Evolutionary conservation across 805 yeast genomes (phyloP), one percentile per base, ranked within the genome.

Genomic region (Lipomyces yamanashiensis): DNA sequence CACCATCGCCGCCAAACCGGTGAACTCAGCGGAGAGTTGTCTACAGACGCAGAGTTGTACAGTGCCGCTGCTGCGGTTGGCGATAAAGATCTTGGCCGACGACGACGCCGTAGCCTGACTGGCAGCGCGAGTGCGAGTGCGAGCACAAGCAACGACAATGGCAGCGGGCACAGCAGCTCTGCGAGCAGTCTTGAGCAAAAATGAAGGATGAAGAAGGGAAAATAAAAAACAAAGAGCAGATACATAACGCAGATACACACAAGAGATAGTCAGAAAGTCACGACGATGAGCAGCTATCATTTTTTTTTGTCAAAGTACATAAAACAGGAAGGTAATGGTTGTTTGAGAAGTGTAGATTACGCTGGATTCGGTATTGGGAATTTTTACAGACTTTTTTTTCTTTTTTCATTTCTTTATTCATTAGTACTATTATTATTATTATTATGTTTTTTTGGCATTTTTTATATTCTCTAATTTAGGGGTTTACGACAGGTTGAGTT

Each of bases 71-170:
- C 59, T 2, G 53, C 62, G 15, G 58, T 37, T 28, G 49, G 28
- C 15, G 52, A 33, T n/a, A 54, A 50, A n/a, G 59, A 37, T 34
- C 34, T 41, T 39, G 60, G 59, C 34, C 55, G 15, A 15, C 39
- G 53, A 28, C 52, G 58, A 21, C 55, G 61, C 13, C 62, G 63
- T 9, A 64, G 66, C 36, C 23, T 61, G 36, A 64, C 66, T 19
- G 68, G 66, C 23, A 59, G 64, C 40, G 67, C 67, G 7, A 61
- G 66, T 21, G 68, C 68, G 28, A 60, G 64, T 19, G 67, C 67
- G 48, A 64, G 66, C 52, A 62, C 65, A 12, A 61, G 58, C 56
- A 57, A 57, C 36, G 67, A 36, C 48, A 58, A 64, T 36, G 66
- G 65, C 21, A 61, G 66, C 41, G 68, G 68, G 36, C 48, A 64